These are phyloP conservation scores for Penicillium sp. DNA, from an alignment of 2,329 filamentous ascomycete genomes.

Conservation along the genomic window DNA sequence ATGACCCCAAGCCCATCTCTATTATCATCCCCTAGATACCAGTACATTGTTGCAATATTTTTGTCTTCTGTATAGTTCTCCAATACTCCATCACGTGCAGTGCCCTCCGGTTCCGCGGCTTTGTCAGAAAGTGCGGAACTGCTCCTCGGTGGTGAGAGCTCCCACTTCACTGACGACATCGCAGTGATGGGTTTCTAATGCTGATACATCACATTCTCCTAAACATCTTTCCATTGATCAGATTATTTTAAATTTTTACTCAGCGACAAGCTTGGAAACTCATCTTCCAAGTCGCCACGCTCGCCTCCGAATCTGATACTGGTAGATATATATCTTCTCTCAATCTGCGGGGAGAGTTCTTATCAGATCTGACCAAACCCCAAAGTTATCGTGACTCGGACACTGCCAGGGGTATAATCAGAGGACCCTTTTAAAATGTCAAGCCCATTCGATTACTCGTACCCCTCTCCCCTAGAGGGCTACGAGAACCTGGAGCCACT, in stretches of 20 bases:
- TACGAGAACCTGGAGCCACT: slow-evolving; percentile 55
- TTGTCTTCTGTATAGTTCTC: too few species aligned
- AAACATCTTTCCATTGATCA: not conserved
- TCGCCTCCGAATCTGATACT: too few species aligned
- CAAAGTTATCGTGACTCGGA: too few species aligned
- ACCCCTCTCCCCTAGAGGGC: slow-evolving; percentile 59
- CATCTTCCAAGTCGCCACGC: too few species aligned
- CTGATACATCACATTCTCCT: not conserved
- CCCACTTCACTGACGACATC: slow-evolving; percentile 12
- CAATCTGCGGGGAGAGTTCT: too few species aligned
- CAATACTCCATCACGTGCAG: slow-evolving; percentile 6
- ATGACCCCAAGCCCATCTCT: too few species aligned
- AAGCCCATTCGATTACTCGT: slow-evolving; percentile 57
- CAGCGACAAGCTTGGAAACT: too few species aligned
- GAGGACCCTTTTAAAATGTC: slow-evolving; percentile 42
- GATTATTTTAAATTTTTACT: not conserved
- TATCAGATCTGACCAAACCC: too few species aligned
- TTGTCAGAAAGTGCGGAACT: slow-evolving; percentile 32
- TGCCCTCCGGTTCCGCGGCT: slow-evolving; percentile 21
- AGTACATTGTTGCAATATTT: too few species aligned
- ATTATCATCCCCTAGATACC: too few species aligned
- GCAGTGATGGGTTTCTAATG: not conserved
- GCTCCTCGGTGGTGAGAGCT: slow-evolving; percentile 3
- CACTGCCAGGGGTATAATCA: too few species aligned
- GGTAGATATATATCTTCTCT: too few species aligned